Percentiles rank a stretch among this genome's conserved stretches.
Evolutionary conservation across 1,139 yeast genomes (phyloP).

Genomic region (Saccharomyces hybrid): DNA sequence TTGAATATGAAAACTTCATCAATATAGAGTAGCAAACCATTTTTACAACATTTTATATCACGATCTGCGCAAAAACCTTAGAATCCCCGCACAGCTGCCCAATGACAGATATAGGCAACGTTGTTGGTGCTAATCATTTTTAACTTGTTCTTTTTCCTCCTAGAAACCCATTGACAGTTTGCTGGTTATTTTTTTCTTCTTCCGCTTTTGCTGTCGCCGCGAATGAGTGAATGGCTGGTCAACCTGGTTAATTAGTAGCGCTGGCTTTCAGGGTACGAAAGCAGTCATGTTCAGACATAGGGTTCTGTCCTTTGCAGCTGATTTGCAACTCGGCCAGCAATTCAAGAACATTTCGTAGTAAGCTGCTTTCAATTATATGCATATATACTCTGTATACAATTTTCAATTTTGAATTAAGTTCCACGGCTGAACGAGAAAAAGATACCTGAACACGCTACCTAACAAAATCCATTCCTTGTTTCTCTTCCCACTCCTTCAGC

Average conservation of each 20-base stretch:
- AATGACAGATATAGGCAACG: neutral
- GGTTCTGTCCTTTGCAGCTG: neutral
- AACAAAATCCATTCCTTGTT: conserved; percentile 25
- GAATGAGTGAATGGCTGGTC: neutral
- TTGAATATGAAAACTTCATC: neutral
- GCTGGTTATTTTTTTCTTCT: conserved; percentile 1
- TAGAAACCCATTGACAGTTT: neutral
- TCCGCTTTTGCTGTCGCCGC: conserved; percentile 2
- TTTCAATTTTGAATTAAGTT: neutral
- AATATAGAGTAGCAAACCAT: neutral
- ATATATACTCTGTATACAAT: neutral
- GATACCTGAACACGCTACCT: conserved; percentile 7
- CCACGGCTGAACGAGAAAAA: neutral
- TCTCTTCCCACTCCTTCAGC: conserved; percentile 53
- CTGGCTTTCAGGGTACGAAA: neutral
- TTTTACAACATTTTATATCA: neutral
- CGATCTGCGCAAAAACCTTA: neutral
- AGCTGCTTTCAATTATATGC: neutral
- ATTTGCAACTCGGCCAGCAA: neutral
- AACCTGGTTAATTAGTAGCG: neutral
- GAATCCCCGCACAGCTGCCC: neutral
- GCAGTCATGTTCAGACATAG: neutral
- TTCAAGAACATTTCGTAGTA: neutral
- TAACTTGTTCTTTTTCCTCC: neutral
- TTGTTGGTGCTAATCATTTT: neutral